Evolutionary conservation across 75 land plant genomes (phyloP), one percentile per base, ranked within the genome.

Genomic region (Sequoiadendron giganteum): DNA sequence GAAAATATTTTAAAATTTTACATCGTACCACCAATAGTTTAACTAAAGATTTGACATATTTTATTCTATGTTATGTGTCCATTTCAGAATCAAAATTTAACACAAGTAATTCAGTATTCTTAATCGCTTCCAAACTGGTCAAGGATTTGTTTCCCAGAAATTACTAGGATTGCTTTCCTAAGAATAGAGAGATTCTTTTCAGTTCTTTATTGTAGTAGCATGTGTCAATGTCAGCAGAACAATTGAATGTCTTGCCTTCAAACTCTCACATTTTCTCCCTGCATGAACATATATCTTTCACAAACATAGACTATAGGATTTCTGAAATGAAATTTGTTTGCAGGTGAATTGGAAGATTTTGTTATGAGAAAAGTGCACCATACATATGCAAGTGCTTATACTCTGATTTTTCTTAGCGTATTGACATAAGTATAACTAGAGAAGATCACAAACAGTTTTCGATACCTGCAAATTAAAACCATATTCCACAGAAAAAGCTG

Each of bases 381-480:
- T 75, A 32, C 77, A 32, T 75, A 34, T 75, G 77, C 77, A 75
- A 32, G 38, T 39, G 84, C 48, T 82, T 42, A 82, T 25, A 42
- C 56, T 85, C 65, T 55, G 40, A 90, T 88, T 73, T 76, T 76
- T 86, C 86, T 89, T 82, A 90, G 52, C 49, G 90, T 89, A 39
- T 89, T 90, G 75, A 89, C 84, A 36, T 89, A 90, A 16, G 90
- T 81, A 55, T 90, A 90, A 58, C 90, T 70, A 85, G 91, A 85
- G 75, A 90, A 89, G n/a, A 89, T 55, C 87, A 90, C 91, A 89
- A 90, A 90, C 16, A 90, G 56, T 38, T 80, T 82, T 76, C 91
- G 73, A 85, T 85, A 90, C 91, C 91, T 90, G 91, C 65, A 88
- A 40, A 55, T 47, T 47, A 45, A 82, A 47, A 45, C 52, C 14